Evolutionary conservation across 2,329 filamentous ascomycete species (phyloP).

Genomic region (Harringtonia lauricola): DNA sequence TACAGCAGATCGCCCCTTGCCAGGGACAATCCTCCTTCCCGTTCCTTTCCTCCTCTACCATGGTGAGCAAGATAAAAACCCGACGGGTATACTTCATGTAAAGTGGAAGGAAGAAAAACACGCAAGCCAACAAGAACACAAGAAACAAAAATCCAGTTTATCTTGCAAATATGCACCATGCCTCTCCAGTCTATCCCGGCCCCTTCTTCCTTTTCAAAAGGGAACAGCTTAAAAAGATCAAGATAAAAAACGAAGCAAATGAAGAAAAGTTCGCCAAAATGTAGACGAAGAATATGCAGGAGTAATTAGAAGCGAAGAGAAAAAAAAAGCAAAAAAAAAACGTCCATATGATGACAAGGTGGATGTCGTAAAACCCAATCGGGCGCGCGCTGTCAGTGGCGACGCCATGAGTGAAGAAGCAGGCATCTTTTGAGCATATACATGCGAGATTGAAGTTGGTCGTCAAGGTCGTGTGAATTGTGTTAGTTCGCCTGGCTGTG

Average conservation of each 20-base stretch:
- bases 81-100: neutral
- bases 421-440: conserved; percentile 1
- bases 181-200: conserved; percentile 4
- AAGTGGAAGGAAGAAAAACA: neutral
- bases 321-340: neutral
- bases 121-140: neutral
- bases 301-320: neutral
- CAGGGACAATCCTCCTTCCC: too few relatives aligned
- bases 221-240: neutral
- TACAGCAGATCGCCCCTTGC: too few relatives aligned
- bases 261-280: too few relatives aligned
- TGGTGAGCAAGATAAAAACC: neutral
- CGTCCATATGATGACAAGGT: neutral
- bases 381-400: neutral
- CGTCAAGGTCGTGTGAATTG: conserved; percentile 6
- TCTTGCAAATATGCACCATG: neutral
- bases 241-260: neutral
- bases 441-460: neutral
- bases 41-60: neutral
- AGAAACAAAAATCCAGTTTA: neutral
- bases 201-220: neutral
- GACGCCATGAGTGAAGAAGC: neutral
- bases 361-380: neutral
- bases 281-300: too few relatives aligned
- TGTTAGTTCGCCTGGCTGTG: neutral